Conservation (phyloP, 78 protist species). For the slime mould (Dictyostelium discoideum) region dicty_2.7 NC_007091.3:684001-684500, state of each 20-base stretch:
- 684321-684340: neutral
- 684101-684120: neutral
- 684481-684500: conserved; percentile 2
- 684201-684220: neutral
- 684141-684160: neutral
- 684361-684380: neutral
- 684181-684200: neutral
- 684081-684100: neutral
- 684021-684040: neutral
- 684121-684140: neutral
- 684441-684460: neutral
- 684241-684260: neutral
- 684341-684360: neutral
- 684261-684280: neutral
- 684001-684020: neutral
- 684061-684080: neutral
- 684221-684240: neutral
- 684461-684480: neutral
- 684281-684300: neutral
- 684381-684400: neutral
- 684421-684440: neutral
- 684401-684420: neutral
- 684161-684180: neutral
- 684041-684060: neutral
- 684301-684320: neutral